A percentile compares a stretch with the other conserved stretches of the same genome.
These are phyloP conservation scores for Aciculoconidium aculeatum DNA, from an alignment of 805 yeast genomes.

Conservation along the genomic window DNA sequence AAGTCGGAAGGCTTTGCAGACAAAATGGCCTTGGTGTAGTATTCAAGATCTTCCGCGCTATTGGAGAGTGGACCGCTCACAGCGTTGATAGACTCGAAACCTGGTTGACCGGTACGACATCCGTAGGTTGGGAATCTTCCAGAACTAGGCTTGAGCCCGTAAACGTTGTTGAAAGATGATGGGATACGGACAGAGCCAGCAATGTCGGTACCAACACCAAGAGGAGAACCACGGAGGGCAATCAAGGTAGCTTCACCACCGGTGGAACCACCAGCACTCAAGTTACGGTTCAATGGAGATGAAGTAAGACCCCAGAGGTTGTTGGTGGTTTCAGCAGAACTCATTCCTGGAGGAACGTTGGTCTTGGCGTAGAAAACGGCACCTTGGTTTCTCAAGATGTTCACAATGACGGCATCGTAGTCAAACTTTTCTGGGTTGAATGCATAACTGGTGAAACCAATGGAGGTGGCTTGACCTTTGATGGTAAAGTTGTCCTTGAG, in stretches of 20 bases:
- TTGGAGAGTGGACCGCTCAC: constrained; percentile 46
- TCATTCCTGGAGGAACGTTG: constrained; percentile 46
- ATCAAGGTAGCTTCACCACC: constrained; percentile 51
- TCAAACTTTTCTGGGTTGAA: constrained; percentile 28
- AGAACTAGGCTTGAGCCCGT: constrained; percentile 39
- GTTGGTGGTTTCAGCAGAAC: constrained; percentile 43
- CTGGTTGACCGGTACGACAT: constrained; percentile 26
- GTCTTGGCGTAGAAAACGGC: constrained; percentile 54
- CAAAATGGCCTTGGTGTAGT: constrained; percentile 33
- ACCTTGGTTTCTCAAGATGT: constrained; percentile 38
- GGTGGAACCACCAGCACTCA: constrained; percentile 49
- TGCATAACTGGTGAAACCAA: constrained; percentile 44
- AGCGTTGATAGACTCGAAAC: constrained; percentile 31
- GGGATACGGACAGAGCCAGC: constrained; percentile 52
- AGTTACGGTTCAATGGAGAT: constrained; percentile 38
- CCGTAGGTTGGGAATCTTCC: constrained; percentile 39
- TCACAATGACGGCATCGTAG: constrained; percentile 35
- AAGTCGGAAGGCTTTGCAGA: constrained; percentile 37
- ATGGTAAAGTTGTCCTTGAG: constrained; percentile 42
- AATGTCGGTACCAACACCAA: constrained; percentile 53
- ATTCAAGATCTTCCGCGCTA: constrained; percentile 31
- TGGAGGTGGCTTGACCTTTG: constrained; percentile 42
- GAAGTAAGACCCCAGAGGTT: constrained; percentile 41
- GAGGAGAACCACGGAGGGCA: constrained; percentile 38
- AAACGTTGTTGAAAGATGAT: constrained; percentile 36